phyloP scores from a whole-genome alignment of 2,329 filamentous ascomycete species.

The Aspergillus quadricinctus region DNA sequence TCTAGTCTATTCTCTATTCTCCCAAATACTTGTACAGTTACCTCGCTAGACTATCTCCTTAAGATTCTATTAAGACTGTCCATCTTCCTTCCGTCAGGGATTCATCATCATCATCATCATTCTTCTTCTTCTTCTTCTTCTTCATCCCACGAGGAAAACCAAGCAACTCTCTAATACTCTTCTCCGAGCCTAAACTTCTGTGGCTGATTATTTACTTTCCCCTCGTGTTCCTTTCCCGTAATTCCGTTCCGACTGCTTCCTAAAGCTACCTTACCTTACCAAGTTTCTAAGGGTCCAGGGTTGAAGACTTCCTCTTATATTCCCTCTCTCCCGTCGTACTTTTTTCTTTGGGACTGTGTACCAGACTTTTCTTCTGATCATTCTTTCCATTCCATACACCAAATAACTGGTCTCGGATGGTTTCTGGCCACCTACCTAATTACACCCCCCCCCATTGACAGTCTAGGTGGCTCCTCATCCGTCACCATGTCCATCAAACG shows the following conservation, averaged over 20 bases:
- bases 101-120: background rate
- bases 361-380: background rate
- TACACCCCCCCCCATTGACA: background rate
- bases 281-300: too few relatives aligned
- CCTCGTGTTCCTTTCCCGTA: background rate
- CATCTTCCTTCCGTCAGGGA: background rate
- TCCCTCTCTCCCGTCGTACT: background rate
- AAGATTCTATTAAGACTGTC: background rate
- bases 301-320: background rate
- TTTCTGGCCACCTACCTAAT: background rate
- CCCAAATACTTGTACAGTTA: background rate
- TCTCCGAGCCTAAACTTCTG: background rate
- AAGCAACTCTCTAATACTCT: too few relatives aligned
- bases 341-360: background rate
- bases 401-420: background rate
- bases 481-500: conserved; percentile 46
- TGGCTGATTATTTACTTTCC: background rate
- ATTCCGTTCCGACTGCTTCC: background rate
- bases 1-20: too few relatives aligned
- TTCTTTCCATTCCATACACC: background rate
- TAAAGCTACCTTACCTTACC: background rate
- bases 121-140: background rate
- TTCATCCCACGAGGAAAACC: too few relatives aligned
- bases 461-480: background rate
- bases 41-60: too few relatives aligned